Conservation (phyloP, 768 basidiomycete species). For the Trametes cubensis region DNA sequence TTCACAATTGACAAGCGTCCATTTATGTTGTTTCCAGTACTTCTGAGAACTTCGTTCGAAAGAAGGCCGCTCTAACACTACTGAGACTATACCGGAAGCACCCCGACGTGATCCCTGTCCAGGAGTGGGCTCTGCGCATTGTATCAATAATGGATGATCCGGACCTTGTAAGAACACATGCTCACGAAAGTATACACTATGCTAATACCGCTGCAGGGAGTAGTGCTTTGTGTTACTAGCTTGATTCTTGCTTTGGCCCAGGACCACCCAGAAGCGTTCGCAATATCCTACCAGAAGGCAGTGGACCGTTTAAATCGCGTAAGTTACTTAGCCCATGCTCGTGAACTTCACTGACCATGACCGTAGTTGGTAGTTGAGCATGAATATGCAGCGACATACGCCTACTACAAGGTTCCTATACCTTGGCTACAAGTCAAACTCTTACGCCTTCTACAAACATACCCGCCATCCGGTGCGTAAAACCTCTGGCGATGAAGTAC, state of each 20-base stretch:
- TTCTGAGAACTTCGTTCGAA: slow-evolving; percentile 94
- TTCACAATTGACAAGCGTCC: background rate
- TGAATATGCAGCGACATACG: slow-evolving; percentile 85
- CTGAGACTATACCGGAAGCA: slow-evolving; percentile 95
- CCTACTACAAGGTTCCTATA: slow-evolving; percentile 97
- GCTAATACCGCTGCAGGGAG: slow-evolving; percentile 59
- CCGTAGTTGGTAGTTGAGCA: slow-evolving; percentile 85
- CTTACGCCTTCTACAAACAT: slow-evolving; percentile 90
- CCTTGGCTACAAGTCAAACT: slow-evolving; percentile 99
- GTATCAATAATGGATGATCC: slow-evolving; percentile 94
- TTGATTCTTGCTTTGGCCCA: slow-evolving; percentile 93
- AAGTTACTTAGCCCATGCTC: slow-evolving; percentile 30
- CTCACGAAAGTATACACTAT: background rate
- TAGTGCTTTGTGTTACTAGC: slow-evolving; percentile 92
- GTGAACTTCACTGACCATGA: background rate
- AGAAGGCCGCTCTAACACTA: slow-evolving; percentile 95
- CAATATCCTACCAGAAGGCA: slow-evolving; percentile 92
- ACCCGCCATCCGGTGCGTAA: slow-evolving; percentile 84
- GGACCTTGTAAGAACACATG: slow-evolving; percentile 61
- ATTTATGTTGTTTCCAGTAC: slow-evolving; percentile 54
- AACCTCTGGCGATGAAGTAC: background rate
- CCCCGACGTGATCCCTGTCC: slow-evolving; percentile 88
- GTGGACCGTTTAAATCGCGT: slow-evolving; percentile 88
- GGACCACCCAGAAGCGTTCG: slow-evolving; percentile 87
- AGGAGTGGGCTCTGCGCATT: slow-evolving; percentile 95